A percentile compares a stretch with the other conserved stretches of the same genome.
phyloP scores from a whole-genome alignment of 768 basidiomycete genomes.

The Chalciporus chontae region DNA sequence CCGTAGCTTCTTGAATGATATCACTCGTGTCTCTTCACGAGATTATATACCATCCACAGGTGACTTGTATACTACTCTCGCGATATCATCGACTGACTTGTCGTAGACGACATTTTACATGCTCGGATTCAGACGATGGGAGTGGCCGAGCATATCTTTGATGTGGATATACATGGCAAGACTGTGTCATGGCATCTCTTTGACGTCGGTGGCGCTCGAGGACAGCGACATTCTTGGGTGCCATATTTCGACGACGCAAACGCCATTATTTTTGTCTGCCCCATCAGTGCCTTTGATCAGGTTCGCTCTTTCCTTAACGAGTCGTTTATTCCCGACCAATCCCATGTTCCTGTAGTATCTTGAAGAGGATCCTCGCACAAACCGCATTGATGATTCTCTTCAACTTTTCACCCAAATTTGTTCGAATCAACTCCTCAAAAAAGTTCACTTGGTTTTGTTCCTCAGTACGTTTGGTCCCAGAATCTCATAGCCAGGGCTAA shows the following conservation, averaged over 20 bases:
- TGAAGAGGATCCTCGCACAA: slow-evolving; percentile 82
- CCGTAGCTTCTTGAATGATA: slow-evolving; percentile 69
- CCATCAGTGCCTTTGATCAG: slow-evolving; percentile 78
- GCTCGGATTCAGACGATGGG: slow-evolving; percentile 92
- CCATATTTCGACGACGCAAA: slow-evolving; percentile 65
- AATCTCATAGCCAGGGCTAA: background rate
- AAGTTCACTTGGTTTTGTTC: slow-evolving; percentile 57
- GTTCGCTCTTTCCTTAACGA: slow-evolving; percentile 28
- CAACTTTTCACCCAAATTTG: slow-evolving; percentile 86
- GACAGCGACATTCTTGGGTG: slow-evolving; percentile 77
- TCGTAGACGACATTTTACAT: slow-evolving; percentile 77
- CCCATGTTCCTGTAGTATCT: slow-evolving; percentile 52
- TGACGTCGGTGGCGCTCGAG: slow-evolving; percentile 70
- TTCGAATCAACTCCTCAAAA: slow-evolving; percentile 75
- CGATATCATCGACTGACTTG: slow-evolving; percentile 26
- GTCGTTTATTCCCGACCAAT: slow-evolving; percentile 1
- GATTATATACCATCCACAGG: slow-evolving; percentile 77
- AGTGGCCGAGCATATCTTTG: slow-evolving; percentile 79
- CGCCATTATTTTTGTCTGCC: slow-evolving; percentile 78
- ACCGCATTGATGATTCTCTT: slow-evolving; percentile 85
- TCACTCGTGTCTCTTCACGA: slow-evolving; percentile 62
- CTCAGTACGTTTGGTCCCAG: slow-evolving; percentile 40
- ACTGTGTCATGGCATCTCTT: slow-evolving; percentile 70
- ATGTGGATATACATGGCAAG: slow-evolving; percentile 77
- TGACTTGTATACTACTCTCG: slow-evolving; percentile 29